Conservation (phyloP, 2,329 filamentous ascomycete genomes). For the Zymoseptoria brevis region DNA sequence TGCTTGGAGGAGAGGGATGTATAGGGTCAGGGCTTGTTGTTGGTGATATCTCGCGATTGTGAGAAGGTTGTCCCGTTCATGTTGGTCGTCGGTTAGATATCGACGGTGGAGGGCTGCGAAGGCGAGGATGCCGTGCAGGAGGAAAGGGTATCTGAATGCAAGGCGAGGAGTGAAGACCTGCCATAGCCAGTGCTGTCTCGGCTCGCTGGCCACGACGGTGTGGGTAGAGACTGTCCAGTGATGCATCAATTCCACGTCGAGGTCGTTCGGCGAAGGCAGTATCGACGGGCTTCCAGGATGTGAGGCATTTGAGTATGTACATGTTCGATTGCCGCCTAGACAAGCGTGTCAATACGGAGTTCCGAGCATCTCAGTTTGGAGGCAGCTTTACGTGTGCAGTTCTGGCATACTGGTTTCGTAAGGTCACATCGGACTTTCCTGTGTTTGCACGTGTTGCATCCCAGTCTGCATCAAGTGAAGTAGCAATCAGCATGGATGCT, state of each 20-base stretch:
- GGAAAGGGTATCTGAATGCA: conserved; percentile 14
- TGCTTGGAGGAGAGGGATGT: conserved; percentile 15
- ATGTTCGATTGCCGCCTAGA: conserved; percentile 10
- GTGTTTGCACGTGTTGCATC: conserved; percentile 17
- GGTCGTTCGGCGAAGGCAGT: neutral
- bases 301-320: conserved; percentile 9
- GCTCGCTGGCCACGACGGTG: conserved; percentile 9
- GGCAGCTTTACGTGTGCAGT: conserved; percentile 11
- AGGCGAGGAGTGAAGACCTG: conserved; percentile 10
- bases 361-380: neutral
- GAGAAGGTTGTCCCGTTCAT: conserved; percentile 9
- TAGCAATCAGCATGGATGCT: neutral
- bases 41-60: conserved; percentile 17
- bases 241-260: conserved; percentile 19
- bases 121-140: conserved; percentile 16
- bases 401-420: conserved; percentile 16
- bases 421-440: conserved; percentile 18
- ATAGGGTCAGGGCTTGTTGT: conserved; percentile 16
- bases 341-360: neutral
- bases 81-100: conserved; percentile 1
- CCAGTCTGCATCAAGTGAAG: neutral
- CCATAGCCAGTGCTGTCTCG: conserved; percentile 9
- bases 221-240: conserved; percentile 15
- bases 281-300: neutral
- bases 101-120: conserved; percentile 13